Base-by-base conservation (phyloP, 2,329 filamentous ascomycete species). In the Pseudogymnoascus sp. region DNA sequence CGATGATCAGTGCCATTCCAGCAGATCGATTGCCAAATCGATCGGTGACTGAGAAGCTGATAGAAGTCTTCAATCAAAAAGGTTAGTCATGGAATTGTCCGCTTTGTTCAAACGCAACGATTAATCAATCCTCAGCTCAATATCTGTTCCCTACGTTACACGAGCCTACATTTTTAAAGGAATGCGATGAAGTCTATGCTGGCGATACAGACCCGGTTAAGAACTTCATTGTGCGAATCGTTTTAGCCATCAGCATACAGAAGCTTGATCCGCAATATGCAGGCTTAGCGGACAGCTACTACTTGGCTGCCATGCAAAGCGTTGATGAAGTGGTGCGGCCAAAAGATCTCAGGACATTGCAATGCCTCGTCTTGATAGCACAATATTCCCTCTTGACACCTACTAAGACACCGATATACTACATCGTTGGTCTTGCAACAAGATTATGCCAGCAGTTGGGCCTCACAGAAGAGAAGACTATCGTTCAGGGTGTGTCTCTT, bases 271-370 rank as follows among this genome's bases (percentile, higher is more conserved):
- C 88, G 0, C 87, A 90, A 68, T 97, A 95, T 74, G 92, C 93
- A n/a, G 93, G 93, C 23, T 79, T 97, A 28, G 93, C 95, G 31
- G 93, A 97, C 76, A 93, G 91, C 73, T 97, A 96, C 77, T 97
- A 97, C 72, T 82, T 97, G 21, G 90, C 93, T 23, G 93, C 93
- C 4, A 87, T 97, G 78, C 86, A 88, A 66, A 87, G 87, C 70
- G 86, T 97, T 66, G 90, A 97, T 74, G 85, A 86, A 2, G 87
- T 96, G 10, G 83, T 97, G 63, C 87, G 87, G 62, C 87, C 88
- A n/a, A 96, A 96, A 80, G 91, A 97, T 73, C 77, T 97, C 31
- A 90, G 88, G 70, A 96, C 95, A 0, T 78, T 97, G 15, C 95
- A 97, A 76, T 97, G 93, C 69, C 86, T 97, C 63, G 83, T 89